A percentile compares a stretch with the other conserved stretches of the same genome.
Conservation (phyloP, 2,329 filamentous ascomycete genomes). For the Periglandula ipomoeae region DNA sequence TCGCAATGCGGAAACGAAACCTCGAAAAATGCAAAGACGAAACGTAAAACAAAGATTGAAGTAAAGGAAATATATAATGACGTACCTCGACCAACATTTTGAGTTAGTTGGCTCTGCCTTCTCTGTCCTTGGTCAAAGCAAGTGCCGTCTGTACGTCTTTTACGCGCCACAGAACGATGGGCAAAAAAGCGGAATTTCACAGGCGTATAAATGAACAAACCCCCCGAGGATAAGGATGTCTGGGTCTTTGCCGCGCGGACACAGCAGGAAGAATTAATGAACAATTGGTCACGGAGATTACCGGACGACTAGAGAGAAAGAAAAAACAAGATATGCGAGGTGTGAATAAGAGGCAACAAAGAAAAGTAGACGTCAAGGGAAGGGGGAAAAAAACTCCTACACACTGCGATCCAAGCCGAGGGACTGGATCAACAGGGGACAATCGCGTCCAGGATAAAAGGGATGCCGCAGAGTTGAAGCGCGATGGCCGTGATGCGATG, state of each 20-base stretch:
- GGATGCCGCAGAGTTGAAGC: background rate
- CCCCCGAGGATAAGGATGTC: background rate
- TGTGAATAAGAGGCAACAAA: background rate
- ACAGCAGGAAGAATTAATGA: background rate
- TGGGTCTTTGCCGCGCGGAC: background rate
- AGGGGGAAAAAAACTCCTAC: background rate
- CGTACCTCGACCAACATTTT: slow-evolving; percentile 30
- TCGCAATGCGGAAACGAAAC: slow-evolving; percentile 1
- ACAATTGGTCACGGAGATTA: background rate
- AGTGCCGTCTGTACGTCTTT: slow-evolving; percentile 13
- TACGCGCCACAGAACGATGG: slow-evolving; percentile 5
- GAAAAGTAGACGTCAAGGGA: background rate
- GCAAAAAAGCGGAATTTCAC: background rate
- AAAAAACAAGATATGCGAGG: slow-evolving; percentile 1
- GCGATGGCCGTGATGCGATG: slow-evolving; percentile 1
- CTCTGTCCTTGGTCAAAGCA: slow-evolving; percentile 1
- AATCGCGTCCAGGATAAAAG: background rate
- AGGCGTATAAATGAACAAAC: background rate
- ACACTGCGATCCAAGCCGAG: slow-evolving; percentile 3
- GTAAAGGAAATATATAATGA: slow-evolving; percentile 7
- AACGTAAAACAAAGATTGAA: no score
- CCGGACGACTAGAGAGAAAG: background rate
- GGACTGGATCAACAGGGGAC: slow-evolving; percentile 2
- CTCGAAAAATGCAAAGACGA: background rate
- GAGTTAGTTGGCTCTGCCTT: slow-evolving; percentile 12